Percentiles rank a stretch among this genome's conserved stretches.
Conservation (phyloP, 169 alveolate species). For the Cryptosporidium meleagridis region DNA sequence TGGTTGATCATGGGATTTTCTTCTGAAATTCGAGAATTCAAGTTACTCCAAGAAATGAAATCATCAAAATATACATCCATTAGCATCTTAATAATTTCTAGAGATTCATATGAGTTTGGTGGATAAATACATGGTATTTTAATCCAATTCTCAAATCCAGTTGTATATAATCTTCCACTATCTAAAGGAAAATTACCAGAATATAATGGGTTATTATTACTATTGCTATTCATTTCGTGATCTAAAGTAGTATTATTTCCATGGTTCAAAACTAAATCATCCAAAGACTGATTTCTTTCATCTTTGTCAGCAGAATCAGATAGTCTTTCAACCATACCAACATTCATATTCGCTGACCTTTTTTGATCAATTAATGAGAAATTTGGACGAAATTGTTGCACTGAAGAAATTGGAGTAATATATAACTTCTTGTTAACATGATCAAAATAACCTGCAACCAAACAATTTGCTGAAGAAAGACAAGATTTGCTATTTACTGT, state of each 20-base stretch:
- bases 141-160: constrained; percentile 68
- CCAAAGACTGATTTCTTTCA: constrained; percentile 47
- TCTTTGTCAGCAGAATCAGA: constrained; percentile 35
- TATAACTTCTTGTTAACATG: constrained; percentile 53
- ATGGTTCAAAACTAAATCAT: constrained; percentile 36
- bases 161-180: constrained; percentile 34
- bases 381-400: constrained; percentile 71
- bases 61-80: constrained; percentile 59
- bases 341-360: constrained; percentile 3
- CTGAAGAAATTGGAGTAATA: constrained; percentile 67
- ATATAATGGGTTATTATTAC: constrained; percentile 2
- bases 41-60: constrained; percentile 46
- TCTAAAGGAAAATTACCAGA: constrained; percentile 9
- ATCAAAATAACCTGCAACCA: constrained; percentile 57
- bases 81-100: constrained; percentile 16
- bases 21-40: constrained; percentile 17
- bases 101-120: constrained; percentile 46
- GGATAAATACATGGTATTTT: constrained; percentile 64
- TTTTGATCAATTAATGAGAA: constrained; percentile 45
- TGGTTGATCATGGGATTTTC: constrained; percentile 25
- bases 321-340: constrained; percentile 54
- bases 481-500: constrained; percentile 60
- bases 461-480: constrained; percentile 53
- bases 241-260: constrained; percentile 12
- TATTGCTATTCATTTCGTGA: neutral